phyloP scores from a whole-genome alignment of 148 eudicot genomes.

The Arctostaphylos glauca region DNA sequence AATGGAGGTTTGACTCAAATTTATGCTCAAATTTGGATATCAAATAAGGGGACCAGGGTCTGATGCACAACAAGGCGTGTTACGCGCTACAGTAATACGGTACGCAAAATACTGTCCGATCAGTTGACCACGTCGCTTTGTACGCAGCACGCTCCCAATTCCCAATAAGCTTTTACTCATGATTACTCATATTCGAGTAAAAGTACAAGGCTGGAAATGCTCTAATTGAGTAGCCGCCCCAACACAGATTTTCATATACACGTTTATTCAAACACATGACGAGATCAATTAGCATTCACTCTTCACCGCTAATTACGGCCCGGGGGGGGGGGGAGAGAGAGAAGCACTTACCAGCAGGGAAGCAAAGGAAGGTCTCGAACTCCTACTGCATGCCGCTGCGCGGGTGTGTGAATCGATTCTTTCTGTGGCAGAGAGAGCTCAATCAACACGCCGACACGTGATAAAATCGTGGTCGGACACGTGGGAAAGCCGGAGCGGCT shows the following conservation, averaged over 20 bases:
- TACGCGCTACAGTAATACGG: too few species aligned
- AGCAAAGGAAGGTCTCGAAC: slow-evolving; percentile 3
- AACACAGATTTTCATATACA: not conserved
- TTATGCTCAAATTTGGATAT: not conserved
- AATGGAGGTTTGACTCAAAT: not conserved
- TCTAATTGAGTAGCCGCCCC: not conserved
- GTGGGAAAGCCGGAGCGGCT: not conserved
- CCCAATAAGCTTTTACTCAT: not conserved
- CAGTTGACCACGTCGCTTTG: too few species aligned
- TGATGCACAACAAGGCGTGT: too few species aligned
- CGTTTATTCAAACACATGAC: slow-evolving; percentile 23
- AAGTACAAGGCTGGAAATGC: not conserved
- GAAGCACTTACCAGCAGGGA: slow-evolving; percentile 1
- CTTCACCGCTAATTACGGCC: too few species aligned
- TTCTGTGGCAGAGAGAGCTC: not conserved
- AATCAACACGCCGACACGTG: not conserved
- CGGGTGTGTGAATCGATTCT: not conserved
- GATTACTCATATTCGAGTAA: not conserved
- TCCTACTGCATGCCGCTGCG: not conserved
- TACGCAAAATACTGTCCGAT: too few species aligned
- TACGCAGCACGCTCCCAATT: too few species aligned
- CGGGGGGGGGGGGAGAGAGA: not conserved
- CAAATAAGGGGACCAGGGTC: too few species aligned
- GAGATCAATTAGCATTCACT: too few species aligned
- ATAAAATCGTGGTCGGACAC: not conserved